phyloP scores from a whole-genome alignment of 768 basidiomycete species.

The Boletus eberwhitei region DNA sequence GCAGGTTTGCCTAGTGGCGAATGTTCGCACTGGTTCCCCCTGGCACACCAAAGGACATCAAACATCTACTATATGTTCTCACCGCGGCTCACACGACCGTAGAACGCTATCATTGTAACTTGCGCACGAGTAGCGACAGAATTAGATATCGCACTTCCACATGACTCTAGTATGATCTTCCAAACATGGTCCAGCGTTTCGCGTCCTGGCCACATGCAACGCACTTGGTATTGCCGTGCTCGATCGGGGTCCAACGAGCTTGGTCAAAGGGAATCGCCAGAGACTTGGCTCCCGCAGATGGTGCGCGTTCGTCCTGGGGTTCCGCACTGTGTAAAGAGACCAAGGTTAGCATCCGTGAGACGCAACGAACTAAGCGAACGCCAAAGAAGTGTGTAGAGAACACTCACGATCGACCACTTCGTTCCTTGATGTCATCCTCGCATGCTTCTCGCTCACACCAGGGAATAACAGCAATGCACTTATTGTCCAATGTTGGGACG shows the following conservation, averaged over 20 bases:
- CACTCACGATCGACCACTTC: constrained; percentile 75
- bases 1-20: not conserved
- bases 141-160: not conserved
- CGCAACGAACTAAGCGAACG: too few species aligned
- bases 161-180: constrained; percentile 66
- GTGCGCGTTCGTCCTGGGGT: constrained; percentile 90
- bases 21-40: not conserved
- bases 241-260: constrained; percentile 72
- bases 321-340: constrained; percentile 54
- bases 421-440: constrained; percentile 98
- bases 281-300: constrained; percentile 96
- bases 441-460: constrained; percentile 95
- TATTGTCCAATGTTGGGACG: constrained; percentile 86
- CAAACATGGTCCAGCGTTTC: constrained; percentile 97
- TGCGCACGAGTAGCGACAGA: not conserved
- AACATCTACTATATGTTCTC: not conserved
- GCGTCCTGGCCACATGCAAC: constrained; percentile 83
- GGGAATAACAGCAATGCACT: constrained; percentile 84
- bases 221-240: constrained; percentile 84
- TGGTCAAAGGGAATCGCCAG: constrained; percentile 97
- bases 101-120: not conserved
- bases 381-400: not conserved
- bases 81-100: not conserved
- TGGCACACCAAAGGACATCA: not conserved
- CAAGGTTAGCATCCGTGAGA: not conserved